Evolutionary conservation across 1,139 yeast species (phyloP).

Genomic region (Protomyces gravidus): DNA sequence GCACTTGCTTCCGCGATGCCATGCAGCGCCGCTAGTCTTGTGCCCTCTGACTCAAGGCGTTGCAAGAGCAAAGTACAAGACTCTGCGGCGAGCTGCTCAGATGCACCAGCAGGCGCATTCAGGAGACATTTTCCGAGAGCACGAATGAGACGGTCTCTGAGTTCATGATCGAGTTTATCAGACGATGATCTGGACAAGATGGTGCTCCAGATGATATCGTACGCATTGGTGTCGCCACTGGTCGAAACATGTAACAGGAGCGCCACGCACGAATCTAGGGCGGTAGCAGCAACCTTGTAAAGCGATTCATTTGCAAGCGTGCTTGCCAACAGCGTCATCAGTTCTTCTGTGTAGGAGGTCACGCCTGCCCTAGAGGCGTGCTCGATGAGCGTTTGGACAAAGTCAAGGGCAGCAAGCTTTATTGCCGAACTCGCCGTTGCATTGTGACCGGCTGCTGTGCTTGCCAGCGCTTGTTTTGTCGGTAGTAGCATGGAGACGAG

Average conservation of each 20-base stretch:
- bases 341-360: neutral
- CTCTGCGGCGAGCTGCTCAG: conserved; percentile 26
- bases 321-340: neutral
- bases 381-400: conserved; percentile 3
- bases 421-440: neutral
- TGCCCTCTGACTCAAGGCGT: conserved; percentile 39
- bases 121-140: conserved; percentile 41
- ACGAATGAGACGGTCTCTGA: conserved; percentile 49
- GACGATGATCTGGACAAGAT: conserved; percentile 44
- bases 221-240: conserved; percentile 33
- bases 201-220: conserved; percentile 37
- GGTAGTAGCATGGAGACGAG: neutral
- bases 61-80: conserved; percentile 36
- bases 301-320: conserved; percentile 5
- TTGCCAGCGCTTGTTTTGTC: neutral
- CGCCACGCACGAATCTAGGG: conserved; percentile 43
- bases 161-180: conserved; percentile 50
- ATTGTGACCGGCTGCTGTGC: conserved; percentile 1
- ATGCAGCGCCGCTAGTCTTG: conserved; percentile 37
- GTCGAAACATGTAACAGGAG: conserved; percentile 43
- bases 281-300: conserved; percentile 48
- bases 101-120: neutral
- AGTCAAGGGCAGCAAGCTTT: conserved; percentile 11
- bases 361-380: neutral
- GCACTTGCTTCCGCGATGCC: conserved; percentile 35